phyloP scores from a whole-genome alignment of 1,139 yeast species.

The Debaryomyces sp. region DNA sequence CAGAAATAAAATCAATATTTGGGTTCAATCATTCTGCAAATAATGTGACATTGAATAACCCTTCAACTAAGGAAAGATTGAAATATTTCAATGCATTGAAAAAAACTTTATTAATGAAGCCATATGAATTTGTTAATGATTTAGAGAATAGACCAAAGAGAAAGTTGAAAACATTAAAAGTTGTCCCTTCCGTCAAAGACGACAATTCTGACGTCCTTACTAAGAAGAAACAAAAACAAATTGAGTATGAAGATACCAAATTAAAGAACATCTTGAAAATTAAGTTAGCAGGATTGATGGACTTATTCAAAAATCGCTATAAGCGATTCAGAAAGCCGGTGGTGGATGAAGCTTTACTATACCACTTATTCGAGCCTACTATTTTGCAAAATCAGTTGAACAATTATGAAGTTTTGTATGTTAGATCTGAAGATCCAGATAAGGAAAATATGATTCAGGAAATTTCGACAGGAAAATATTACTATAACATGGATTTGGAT shows the following conservation, averaged over 20 bases:
- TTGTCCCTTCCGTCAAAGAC: constrained; percentile 21
- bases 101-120: constrained; percentile 64
- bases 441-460: constrained; percentile 76
- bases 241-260: constrained; percentile 74
- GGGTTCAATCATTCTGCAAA: constrained; percentile 52
- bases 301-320: constrained; percentile 80
- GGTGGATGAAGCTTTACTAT: constrained; percentile 71
- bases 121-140: constrained; percentile 60
- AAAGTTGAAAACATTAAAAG: constrained; percentile 40
- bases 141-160: constrained; percentile 53
- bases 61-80: constrained; percentile 45
- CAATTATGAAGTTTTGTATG: constrained; percentile 52
- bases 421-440: constrained; percentile 53
- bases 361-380: constrained; percentile 75
- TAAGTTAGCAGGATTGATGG: constrained; percentile 87
- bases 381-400: constrained; percentile 38
- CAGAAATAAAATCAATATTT: constrained; percentile 50
- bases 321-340: constrained; percentile 89
- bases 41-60: constrained; percentile 47
- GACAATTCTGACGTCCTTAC: constrained; percentile 18
- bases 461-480: constrained; percentile 69
- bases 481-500: constrained; percentile 88
- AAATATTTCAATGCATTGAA: constrained; percentile 60
- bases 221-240: constrained; percentile 47
- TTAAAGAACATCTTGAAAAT: constrained; percentile 83